Evolutionary conservation across 2,329 filamentous ascomycete genomes (phyloP).

Genomic region (Nemania serpens): DNA sequence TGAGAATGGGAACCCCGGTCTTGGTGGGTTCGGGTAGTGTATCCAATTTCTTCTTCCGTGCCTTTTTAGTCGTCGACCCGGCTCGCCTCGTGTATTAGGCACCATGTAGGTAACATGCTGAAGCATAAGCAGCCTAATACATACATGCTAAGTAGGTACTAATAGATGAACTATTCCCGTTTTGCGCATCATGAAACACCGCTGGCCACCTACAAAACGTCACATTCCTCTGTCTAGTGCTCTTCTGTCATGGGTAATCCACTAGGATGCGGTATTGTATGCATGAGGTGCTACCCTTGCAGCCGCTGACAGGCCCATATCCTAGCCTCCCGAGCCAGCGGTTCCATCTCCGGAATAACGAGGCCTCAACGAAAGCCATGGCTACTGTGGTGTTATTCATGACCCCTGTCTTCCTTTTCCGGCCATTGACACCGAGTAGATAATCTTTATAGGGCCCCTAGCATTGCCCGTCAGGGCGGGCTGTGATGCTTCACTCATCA

Average conservation of each 20-base stretch:
- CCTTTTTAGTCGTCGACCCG: neutral
- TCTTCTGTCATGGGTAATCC: constrained; percentile 19
- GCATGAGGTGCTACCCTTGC: constrained; percentile 26
- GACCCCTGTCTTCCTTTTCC: constrained; percentile 17
- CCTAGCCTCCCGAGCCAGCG: constrained; percentile 26
- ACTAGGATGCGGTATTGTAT: constrained; percentile 25
- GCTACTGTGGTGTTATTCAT: neutral
- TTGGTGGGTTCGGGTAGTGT: constrained; percentile 26
- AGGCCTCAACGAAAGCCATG: constrained; percentile 6
- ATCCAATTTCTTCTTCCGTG: constrained; percentile 5
- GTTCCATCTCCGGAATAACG: constrained; percentile 21
- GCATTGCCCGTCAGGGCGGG: neutral
- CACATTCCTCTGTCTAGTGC: neutral
- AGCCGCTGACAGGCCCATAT: constrained; percentile 23
- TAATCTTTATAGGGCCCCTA: neutral
- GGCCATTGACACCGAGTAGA: neutral
- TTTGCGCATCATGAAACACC: constrained; percentile 15
- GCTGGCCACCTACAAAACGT: neutral
- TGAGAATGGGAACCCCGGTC: constrained; percentile 13
- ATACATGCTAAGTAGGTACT: neutral
- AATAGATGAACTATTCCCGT: constrained; percentile 19
- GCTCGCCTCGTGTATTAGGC: neutral
- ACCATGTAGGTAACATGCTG: neutral
- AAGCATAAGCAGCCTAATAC: neutral
- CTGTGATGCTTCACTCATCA: neutral